phyloP scores from a whole-genome alignment of 1,284 basidiomycete species.

The Austroboletus novae-zelandiae region DNA sequence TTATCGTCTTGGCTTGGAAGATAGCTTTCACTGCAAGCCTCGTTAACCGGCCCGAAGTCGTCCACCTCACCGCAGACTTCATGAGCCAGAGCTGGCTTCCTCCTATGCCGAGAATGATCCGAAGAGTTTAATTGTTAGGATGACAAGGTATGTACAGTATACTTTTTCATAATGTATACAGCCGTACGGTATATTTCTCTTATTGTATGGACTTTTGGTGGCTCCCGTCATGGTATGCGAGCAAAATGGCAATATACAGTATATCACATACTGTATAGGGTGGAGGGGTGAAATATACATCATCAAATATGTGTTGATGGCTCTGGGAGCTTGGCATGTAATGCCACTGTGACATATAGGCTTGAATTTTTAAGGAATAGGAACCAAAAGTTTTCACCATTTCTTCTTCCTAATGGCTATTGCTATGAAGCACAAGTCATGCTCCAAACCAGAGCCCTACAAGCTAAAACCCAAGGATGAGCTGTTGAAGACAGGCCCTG shows the following conservation, averaged over 20 bases:
- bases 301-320: not conserved
- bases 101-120: too few relatives aligned
- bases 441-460: not conserved
- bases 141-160: too few relatives aligned
- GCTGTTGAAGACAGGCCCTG: not conserved
- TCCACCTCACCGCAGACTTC: too few relatives aligned
- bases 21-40: too few relatives aligned
- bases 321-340: too few relatives aligned
- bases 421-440: not conserved
- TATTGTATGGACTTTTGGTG: not conserved
- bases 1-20: not conserved
- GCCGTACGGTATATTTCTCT: not conserved
- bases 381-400: not conserved
- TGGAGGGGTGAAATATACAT: too few relatives aligned
- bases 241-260: not conserved
- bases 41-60: too few relatives aligned
- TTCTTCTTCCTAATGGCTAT: not conserved
- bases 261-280: not conserved
- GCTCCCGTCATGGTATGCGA: not conserved
- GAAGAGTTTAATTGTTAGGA: too few relatives aligned
- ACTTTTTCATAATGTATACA: too few relatives aligned
- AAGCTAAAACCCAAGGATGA: not conserved
- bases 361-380: not conserved
- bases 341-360: not conserved
- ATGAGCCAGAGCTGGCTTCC: too few relatives aligned